Base-by-base conservation (phyloP, 208 protist genomes). In the Porcisia hertigi region DNA sequence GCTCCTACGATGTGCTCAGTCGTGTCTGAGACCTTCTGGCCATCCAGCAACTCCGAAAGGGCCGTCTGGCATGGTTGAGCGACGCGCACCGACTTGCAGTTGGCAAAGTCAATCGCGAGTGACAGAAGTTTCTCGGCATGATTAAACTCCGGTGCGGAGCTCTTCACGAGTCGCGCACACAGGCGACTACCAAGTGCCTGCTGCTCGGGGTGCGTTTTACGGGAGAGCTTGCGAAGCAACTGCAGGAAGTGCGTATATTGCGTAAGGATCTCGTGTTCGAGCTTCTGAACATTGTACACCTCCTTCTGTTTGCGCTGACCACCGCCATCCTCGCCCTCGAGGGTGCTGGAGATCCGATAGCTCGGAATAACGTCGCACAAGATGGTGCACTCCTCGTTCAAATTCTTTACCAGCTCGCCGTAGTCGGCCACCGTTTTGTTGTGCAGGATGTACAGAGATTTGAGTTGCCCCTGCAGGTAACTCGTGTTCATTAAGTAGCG, bases 401-500 rank as follows among this genome's bases (percentile, higher is more conserved):
- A 88, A 78, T 92, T 96, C 72, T 92, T 75, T 41, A 97, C 94
- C 4, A 97, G 84, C 73, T 93, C 85, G 41, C 90, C 91, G 80
- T 97, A 97, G 71, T 97, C 87, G 39, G 64, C 79, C 39, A 95
- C 85, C 1, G 89, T 91, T 63, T 86, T 83, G 58, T 94, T 96
- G 80, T 97, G 94, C 47, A 97, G 84, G 6, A 69, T 52, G 71
- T 97, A 86, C 60, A 97, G 81, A 58, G 84, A 81, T 83, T 94
- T 94, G 34, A 97, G 73, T 55, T 87, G 82, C 73, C 88, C 88
- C 82, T 96, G 92, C 54, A 97, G 79, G 77, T 96, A 97, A 75
- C 90, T 93, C 88, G 92, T 97, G 71, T 97, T 97, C 94, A 97
- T 97, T 75, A 97, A 88, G 72, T 96, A 96, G 59, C 94, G 94